phyloP scores from a whole-genome alignment of 306 rosid genomes.

The barrel medic (Medicago truncatula) region MtrunA17r5.0-ANR NC_053045.1:3119001-3119500 shows the following conservation, averaged over 20 bases:
- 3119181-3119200: not conserved
- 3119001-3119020: not conserved
- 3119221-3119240: conserved; percentile 30
- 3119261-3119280: conserved; percentile 36
- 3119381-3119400: too few species aligned
- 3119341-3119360: not conserved
- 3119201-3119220: conserved; percentile 36
- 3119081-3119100: not conserved
- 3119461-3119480: not conserved
- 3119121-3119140: not conserved
- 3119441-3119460: not conserved
- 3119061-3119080: not conserved
- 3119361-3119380: too few species aligned
- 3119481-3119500: not conserved
- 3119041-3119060: not conserved
- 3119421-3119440: not conserved
- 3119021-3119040: not conserved
- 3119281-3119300: conserved; percentile 44
- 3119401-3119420: too few species aligned
- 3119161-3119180: not conserved
- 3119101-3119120: not conserved
- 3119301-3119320: not conserved
- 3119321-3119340: not conserved
- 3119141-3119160: not conserved
- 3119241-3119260: conserved; percentile 31